phyloP scores from a whole-genome alignment of 768 basidiomycete species.

The Leccinum obscurum region DNA sequence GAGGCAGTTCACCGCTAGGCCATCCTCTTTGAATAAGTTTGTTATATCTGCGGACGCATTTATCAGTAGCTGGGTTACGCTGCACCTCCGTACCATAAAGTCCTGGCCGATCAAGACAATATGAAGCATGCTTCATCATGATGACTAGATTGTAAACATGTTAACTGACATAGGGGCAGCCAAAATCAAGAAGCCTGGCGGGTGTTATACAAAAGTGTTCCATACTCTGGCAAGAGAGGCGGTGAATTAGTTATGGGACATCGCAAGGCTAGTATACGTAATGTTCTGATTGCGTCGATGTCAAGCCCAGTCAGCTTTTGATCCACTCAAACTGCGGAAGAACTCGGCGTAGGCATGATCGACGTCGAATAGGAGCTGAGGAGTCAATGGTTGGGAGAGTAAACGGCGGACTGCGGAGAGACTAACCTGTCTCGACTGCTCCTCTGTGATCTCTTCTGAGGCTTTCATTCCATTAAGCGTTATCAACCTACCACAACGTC shows the following conservation, averaged over 20 bases:
- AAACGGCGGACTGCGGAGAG: neutral
- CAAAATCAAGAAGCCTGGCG: neutral
- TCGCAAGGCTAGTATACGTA: neutral
- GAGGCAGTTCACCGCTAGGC: neutral
- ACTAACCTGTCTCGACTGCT: slow-evolving; percentile 86
- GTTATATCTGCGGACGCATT: neutral
- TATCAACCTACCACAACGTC: slow-evolving; percentile 66
- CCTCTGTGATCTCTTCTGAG: slow-evolving; percentile 93
- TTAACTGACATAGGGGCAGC: neutral
- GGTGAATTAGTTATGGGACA: neutral
- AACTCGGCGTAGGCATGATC: slow-evolving; percentile 96
- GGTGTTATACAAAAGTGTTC: no score
- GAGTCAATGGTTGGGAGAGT: neutral
- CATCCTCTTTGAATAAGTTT: neutral
- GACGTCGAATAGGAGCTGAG: slow-evolving; percentile 90
- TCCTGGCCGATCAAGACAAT: neutral
- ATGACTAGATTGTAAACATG: neutral
- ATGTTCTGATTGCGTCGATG: neutral
- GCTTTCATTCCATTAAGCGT: slow-evolving; percentile 98
- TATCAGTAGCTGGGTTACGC: neutral
- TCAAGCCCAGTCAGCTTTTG: slow-evolving; percentile 34
- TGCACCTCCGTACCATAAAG: neutral
- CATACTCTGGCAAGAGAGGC: neutral
- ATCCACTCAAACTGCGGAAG: slow-evolving; percentile 67
- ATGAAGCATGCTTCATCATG: neutral